A percentile compares a stretch with the other conserved stretches of the same genome.
These are phyloP conservation scores for Suillus decipiens DNA, from an alignment of 768 basidiomycete species.

Conservation along the genomic window DNA sequence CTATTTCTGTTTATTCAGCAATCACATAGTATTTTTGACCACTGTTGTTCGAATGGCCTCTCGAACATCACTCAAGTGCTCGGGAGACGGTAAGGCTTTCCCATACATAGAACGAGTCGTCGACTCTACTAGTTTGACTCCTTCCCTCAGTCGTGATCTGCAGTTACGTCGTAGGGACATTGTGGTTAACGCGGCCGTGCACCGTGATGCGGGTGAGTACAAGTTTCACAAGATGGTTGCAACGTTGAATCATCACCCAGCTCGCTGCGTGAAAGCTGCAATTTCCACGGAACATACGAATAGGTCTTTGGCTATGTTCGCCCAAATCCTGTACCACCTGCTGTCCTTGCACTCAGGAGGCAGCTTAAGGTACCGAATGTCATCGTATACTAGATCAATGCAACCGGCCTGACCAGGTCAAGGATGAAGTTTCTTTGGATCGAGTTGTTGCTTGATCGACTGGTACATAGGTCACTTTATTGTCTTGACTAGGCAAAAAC, in stretches of 20 bases:
- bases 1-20: conserved; percentile 4
- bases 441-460: neutral
- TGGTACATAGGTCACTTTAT: neutral
- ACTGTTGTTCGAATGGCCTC: neutral
- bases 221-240: neutral
- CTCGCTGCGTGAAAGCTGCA: neutral
- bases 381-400: too few species aligned
- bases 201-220: neutral
- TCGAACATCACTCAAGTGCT: neutral
- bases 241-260: neutral
- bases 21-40: conserved; percentile 4
- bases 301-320: neutral
- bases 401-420: neutral
- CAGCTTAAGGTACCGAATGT: neutral
- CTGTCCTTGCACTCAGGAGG: neutral
- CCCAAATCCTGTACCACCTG: neutral
- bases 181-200: neutral
- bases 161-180: neutral
- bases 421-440: neutral
- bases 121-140: neutral
- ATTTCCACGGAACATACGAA: neutral
- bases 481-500: neutral
- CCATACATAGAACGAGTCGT: neutral
- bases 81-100: neutral
- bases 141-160: neutral